Evolutionary conservation across 2,329 filamentous ascomycete genomes (phyloP).

Genomic region (Fusarium sublunatum): DNA sequence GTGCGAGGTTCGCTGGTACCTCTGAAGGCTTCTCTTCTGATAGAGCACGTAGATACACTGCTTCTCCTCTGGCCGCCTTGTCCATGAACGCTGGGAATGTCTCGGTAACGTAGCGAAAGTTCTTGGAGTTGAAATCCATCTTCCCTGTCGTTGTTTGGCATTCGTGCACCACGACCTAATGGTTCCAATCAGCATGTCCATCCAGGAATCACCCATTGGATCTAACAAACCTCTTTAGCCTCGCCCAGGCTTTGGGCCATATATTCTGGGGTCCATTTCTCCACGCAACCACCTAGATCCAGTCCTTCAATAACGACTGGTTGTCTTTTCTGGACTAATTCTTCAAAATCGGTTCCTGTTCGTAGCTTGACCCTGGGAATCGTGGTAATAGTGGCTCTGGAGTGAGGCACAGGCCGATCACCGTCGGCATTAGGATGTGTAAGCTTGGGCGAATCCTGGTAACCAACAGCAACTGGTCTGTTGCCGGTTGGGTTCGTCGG

Average conservation of each 20-base stretch:
- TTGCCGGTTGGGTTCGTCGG: neutral
- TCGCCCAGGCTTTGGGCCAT: slow-evolving; percentile 70
- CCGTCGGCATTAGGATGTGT: slow-evolving; percentile 25
- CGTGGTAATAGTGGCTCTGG: slow-evolving; percentile 38
- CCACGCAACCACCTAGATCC: slow-evolving; percentile 74
- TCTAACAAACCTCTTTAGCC: slow-evolving; percentile 65
- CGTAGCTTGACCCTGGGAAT: slow-evolving; percentile 66
- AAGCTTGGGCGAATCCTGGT: slow-evolving; percentile 47
- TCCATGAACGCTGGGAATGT: slow-evolving; percentile 74
- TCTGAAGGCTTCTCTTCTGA: slow-evolving; percentile 76
- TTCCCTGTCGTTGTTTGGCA: slow-evolving; percentile 63
- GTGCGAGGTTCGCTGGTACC: slow-evolving; percentile 73
- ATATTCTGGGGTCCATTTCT: slow-evolving; percentile 76
- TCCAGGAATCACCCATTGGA: neutral
- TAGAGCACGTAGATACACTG: slow-evolving; percentile 82
- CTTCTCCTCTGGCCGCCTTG: slow-evolving; percentile 67
- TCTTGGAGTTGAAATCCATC: slow-evolving; percentile 87
- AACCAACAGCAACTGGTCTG: slow-evolving; percentile 24
- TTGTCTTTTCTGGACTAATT: slow-evolving; percentile 66
- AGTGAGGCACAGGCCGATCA: neutral
- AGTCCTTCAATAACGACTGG: slow-evolving; percentile 72
- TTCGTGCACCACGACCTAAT: slow-evolving; percentile 78
- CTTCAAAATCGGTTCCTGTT: slow-evolving; percentile 67
- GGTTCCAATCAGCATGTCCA: slow-evolving; percentile 11
- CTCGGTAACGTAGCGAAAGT: slow-evolving; percentile 80